phyloP scores from a whole-genome alignment of 441 rosid genomes.

The Populus hybrid region DNA sequence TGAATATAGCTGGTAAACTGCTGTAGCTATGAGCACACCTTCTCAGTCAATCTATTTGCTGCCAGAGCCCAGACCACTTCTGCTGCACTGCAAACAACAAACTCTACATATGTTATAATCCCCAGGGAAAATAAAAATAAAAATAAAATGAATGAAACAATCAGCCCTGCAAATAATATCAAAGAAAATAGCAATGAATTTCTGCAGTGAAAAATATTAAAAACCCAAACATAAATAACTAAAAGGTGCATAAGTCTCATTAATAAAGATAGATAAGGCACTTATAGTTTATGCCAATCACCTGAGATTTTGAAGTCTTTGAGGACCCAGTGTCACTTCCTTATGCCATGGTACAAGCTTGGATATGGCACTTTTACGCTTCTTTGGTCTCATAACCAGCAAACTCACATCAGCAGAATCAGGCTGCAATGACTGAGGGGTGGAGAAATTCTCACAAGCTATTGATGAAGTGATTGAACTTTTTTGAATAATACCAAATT shows the following conservation, averaged over 20 bases:
- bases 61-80: constrained; percentile 77
- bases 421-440: constrained; percentile 30
- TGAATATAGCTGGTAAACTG: constrained; percentile 8
- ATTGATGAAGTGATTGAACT: constrained; percentile 20
- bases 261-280: background rate
- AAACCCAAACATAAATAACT: background rate
- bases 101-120: background rate
- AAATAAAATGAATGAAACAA: background rate
- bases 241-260: background rate
- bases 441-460: constrained; percentile 24
- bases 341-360: constrained; percentile 60
- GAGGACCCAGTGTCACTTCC: constrained; percentile 47
- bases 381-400: constrained; percentile 38
- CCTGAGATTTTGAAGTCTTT: constrained; percentile 52
- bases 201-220: background rate
- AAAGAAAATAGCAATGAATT: background rate
- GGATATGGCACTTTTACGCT: constrained; percentile 45
- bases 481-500: constrained; percentile 21
- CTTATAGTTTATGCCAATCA: constrained; percentile 14
- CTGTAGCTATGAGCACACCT: constrained; percentile 41
- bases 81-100: constrained; percentile 46
- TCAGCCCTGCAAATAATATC: background rate
- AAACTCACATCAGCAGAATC: constrained; percentile 21
- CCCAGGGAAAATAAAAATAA: background rate
- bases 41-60: constrained; percentile 63